A percentile compares a stretch with the other conserved stretches of the same genome.
phyloP scores from a whole-genome alignment of 2,329 filamentous ascomycete genomes.

The Teratosphaeria pseudoeucalypti region DNA sequence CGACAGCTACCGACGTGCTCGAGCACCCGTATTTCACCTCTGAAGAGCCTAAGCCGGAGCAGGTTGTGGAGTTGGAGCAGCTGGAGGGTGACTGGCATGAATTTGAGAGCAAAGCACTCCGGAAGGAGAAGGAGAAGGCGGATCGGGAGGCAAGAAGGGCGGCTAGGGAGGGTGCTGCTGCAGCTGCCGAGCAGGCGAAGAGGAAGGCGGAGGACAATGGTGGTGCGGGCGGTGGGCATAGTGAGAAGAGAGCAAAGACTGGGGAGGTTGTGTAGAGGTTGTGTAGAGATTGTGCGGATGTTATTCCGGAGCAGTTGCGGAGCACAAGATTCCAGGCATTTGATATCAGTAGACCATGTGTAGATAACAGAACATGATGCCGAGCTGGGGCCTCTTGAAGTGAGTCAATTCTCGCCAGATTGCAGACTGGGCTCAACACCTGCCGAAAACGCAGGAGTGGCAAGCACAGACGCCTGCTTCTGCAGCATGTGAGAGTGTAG shows the following conservation, averaged over 20 bases:
- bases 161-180: slow-evolving; percentile 22
- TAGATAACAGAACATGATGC: background rate
- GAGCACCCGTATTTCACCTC: slow-evolving; percentile 78
- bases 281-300: background rate
- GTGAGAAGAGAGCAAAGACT: slow-evolving; percentile 4
- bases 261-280: background rate
- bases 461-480: too few relatives aligned
- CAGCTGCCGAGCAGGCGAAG: slow-evolving; percentile 29
- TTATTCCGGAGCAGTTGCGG: background rate
- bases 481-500: too few relatives aligned
- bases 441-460: too few relatives aligned
- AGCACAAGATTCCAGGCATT: background rate
- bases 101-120: slow-evolving; percentile 88
- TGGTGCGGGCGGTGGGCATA: background rate
- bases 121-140: slow-evolving; percentile 72
- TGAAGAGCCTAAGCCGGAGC: slow-evolving; percentile 66
- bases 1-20: slow-evolving; percentile 73
- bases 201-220: slow-evolving; percentile 19
- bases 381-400: background rate
- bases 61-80: slow-evolving; percentile 70
- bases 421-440: too few relatives aligned
- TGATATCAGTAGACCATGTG: background rate
- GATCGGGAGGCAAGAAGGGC: slow-evolving; percentile 46
- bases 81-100: slow-evolving; percentile 97
- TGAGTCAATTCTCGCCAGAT: background rate